Base-by-base conservation (phyloP, 441 rosid species). In the Pelargonium citronellum region DNA sequence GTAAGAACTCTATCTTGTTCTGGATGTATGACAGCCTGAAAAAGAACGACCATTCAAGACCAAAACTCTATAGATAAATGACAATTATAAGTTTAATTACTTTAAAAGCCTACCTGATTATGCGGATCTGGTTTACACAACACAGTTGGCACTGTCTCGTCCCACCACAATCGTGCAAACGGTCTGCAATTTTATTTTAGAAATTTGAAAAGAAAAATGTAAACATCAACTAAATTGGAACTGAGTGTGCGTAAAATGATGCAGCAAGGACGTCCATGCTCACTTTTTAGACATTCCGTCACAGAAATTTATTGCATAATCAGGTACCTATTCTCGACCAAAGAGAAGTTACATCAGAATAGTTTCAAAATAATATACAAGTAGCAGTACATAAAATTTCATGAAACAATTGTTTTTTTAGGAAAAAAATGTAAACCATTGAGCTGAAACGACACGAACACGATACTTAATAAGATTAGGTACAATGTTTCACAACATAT, bases 81-180 rank as follows among this genome's bases (percentile, higher is more conserved):
- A 43, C 11, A 0, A 24, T 12, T 51, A 11, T 51, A 51, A 12
- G 3, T 43, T 7, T 7, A 43, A 43, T 43, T 43, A 43, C 46
- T 43, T 9, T 43, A 1, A 64, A 67, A 24, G 41, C 47, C 53
- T 46, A 91, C 97, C 96, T 84, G 92, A 84, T 66, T 79, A 75
- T 82, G 89, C 79, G 79, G 82, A 64, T 71, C 67, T 13, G 93
- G 90, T 62, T 16, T 73, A 66, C 96, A 88, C 65, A 91, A 69
- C 15, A 94, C 80, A 8, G 97, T 90, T 20, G 97, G 82, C 80
- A 91, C 89, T 0, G 96, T 91, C 74, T 94, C 97, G 51, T 94
- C 98, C 97, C 98, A 94, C 97, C 98, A 94, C 69, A 94, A 76
- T 78, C 97, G 86, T 6, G 78, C 92, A 81, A 87, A 94, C 16